phyloP scores from a whole-genome alignment of 2,329 filamentous ascomycete species.

The Coleophoma cylindrospora region DNA sequence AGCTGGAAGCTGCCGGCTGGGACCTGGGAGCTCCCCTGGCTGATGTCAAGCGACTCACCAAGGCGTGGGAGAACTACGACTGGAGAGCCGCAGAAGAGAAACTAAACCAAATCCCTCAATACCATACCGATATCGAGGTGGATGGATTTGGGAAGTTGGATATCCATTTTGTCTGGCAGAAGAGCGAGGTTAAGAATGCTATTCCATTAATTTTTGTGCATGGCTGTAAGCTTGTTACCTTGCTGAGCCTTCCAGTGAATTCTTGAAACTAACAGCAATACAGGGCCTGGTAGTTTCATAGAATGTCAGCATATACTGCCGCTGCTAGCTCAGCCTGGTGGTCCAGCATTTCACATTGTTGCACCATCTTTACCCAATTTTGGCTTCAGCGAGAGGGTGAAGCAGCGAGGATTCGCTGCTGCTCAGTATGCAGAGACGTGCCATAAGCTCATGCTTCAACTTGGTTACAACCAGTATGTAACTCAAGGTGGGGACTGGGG shows the following conservation, averaged over 20 bases:
- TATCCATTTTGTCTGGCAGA: constrained; percentile 61
- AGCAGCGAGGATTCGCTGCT: constrained; percentile 49
- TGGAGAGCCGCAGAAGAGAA: constrained; percentile 55
- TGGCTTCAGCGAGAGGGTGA: constrained; percentile 37
- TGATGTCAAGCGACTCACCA: constrained; percentile 53
- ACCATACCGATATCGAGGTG: constrained; percentile 44
- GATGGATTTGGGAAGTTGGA: constrained; percentile 54
- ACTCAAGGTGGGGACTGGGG: constrained; percentile 65
- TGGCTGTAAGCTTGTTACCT: constrained; percentile 37
- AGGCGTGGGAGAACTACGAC: constrained; percentile 55
- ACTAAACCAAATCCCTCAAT: constrained; percentile 58
- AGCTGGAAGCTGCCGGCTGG: constrained; percentile 46
- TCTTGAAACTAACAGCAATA: constrained; percentile 3
- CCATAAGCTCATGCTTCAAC: constrained; percentile 63
- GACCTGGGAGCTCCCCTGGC: constrained; percentile 53
- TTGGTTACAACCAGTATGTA: constrained; percentile 60
- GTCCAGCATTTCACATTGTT: constrained; percentile 48
- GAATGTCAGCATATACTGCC: constrained; percentile 61
- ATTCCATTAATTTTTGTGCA: constrained; percentile 58
- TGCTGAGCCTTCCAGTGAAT: neutral
- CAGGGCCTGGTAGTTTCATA: constrained; percentile 64
- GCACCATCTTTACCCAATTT: constrained; percentile 53
- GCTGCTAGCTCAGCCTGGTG: constrained; percentile 31
- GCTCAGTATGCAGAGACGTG: constrained; percentile 58
- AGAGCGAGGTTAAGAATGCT: constrained; percentile 40